phyloP scores from a whole-genome alignment of 177 flowering plant species.

The Vitis hybrid region DNA sequence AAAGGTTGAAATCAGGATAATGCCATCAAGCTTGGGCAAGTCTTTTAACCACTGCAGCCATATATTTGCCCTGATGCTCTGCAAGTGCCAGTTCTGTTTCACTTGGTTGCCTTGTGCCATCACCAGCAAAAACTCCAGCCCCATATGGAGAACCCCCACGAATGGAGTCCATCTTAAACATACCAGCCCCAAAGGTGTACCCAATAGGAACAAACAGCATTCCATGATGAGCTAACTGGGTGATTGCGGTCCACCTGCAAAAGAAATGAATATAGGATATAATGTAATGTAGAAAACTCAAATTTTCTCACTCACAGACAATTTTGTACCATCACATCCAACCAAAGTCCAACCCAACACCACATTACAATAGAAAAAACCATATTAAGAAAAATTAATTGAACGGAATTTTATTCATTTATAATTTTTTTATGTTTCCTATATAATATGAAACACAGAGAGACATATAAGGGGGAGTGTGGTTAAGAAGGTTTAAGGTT shows the following conservation, averaged over 20 bases:
- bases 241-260: slow-evolving; percentile 75
- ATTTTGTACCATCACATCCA: too few species aligned
- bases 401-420: too few species aligned
- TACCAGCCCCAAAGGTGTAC: slow-evolving; percentile 65
- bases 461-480: too few species aligned
- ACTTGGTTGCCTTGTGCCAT: slow-evolving; percentile 57
- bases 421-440: too few species aligned
- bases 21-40: slow-evolving; percentile 24
- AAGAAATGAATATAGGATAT: background rate
- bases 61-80: slow-evolving; percentile 73
- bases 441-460: too few species aligned
- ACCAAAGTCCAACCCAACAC: too few species aligned
- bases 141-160: slow-evolving; percentile 66
- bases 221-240: slow-evolving; percentile 67
- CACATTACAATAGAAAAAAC: too few species aligned
- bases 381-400: too few species aligned
- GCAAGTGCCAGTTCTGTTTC: slow-evolving; percentile 68
- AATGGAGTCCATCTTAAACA: slow-evolving; percentile 58
- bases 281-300: too few species aligned
- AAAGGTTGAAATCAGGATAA: background rate
- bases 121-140: slow-evolving; percentile 68
- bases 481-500: too few species aligned
- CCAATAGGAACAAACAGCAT: slow-evolving; percentile 68
- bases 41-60: slow-evolving; percentile 60
- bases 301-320: too few species aligned